Conservation (phyloP, 1,139 yeast genomes). For the Yamadazyma buinensis region DNA sequence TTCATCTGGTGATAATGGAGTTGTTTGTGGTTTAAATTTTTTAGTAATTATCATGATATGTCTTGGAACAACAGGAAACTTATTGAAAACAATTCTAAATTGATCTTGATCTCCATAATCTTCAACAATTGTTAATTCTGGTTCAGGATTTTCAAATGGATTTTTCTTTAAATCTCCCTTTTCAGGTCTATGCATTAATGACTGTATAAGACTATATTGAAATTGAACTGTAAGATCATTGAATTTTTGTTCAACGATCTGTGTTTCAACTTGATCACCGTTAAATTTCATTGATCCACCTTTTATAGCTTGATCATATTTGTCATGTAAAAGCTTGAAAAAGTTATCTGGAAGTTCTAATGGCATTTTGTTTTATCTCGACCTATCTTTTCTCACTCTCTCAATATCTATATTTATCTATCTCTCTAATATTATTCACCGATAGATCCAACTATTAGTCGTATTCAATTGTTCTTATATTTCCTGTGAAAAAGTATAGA, state of each 20-base stretch:
- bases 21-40: slow-evolving; percentile 63
- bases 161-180: slow-evolving; percentile 39
- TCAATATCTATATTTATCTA: too few species aligned
- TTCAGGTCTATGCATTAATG: slow-evolving; percentile 59
- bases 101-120: slow-evolving; percentile 45
- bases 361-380: too few species aligned
- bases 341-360: slow-evolving; percentile 26
- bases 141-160: slow-evolving; percentile 82
- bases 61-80: slow-evolving; percentile 76
- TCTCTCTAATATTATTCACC: too few species aligned
- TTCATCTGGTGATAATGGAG: slow-evolving; percentile 69
- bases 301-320: slow-evolving; percentile 26
- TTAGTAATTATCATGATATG: slow-evolving; percentile 80
- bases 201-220: slow-evolving; percentile 31
- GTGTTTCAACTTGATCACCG: slow-evolving; percentile 26
- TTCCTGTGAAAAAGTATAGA: too few species aligned
- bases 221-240: slow-evolving; percentile 20
- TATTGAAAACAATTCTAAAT: slow-evolving; percentile 71
- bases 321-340: slow-evolving; percentile 17
- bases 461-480: too few species aligned
- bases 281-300: slow-evolving; percentile 25
- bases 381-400: too few species aligned
- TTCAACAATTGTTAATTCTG: slow-evolving; percentile 61
- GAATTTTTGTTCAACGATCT: slow-evolving; percentile 17
- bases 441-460: too few species aligned